A percentile compares a stretch with the other conserved stretches of the same genome.
phyloP scores from a whole-genome alignment of 129 eudicot genomes.

The Arctium minus region DNA sequence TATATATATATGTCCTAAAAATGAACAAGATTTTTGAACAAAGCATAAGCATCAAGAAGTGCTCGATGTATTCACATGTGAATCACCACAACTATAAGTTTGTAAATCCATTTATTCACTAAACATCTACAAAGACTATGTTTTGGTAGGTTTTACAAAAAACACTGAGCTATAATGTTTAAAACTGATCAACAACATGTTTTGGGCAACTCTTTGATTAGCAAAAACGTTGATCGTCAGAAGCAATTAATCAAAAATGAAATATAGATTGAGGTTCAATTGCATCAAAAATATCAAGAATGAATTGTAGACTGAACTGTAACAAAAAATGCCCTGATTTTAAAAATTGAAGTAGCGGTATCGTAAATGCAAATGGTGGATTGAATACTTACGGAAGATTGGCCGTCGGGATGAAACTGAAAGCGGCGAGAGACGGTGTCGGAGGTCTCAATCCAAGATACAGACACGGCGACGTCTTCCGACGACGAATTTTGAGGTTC shows the following conservation, averaged over 20 bases:
- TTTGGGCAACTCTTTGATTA: background rate
- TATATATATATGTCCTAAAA: too few relatives aligned
- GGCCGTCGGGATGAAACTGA: slow-evolving; percentile 53
- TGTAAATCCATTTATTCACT: background rate
- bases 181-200: background rate
- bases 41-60: background rate
- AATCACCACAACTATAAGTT: background rate
- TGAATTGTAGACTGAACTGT: background rate
- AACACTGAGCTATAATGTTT: background rate
- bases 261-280: background rate
- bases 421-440: slow-evolving; percentile 63
- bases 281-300: background rate
- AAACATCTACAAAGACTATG: background rate
- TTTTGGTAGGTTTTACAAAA: background rate
- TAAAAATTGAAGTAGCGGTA: background rate
- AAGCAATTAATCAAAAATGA: background rate
- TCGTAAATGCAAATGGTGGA: background rate
- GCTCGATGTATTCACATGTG: background rate
- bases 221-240: background rate
- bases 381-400: slow-evolving; percentile 46
- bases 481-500: slow-evolving; percentile 10
- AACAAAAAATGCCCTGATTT: background rate
- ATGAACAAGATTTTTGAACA: too few relatives aligned
- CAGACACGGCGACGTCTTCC: slow-evolving; percentile 28
- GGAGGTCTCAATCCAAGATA: slow-evolving; percentile 72